phyloP scores from a whole-genome alignment of 306 rosid genomes.

The Castanopsis chinensis region DNA sequence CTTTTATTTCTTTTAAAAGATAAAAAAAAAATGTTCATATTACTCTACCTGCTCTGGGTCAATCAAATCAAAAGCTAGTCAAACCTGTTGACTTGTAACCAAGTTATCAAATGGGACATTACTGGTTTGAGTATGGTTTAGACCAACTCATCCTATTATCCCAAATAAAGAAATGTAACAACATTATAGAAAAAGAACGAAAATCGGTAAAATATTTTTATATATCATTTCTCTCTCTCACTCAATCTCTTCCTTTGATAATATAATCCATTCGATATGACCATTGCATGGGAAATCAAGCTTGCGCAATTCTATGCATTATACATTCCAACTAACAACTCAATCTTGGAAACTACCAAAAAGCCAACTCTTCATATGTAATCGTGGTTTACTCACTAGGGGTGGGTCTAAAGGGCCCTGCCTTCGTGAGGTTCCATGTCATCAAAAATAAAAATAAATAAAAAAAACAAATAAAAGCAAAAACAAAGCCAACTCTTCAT shows the following conservation, averaged over 20 bases:
- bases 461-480: no score
- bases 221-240: no score
- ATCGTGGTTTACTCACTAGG: no score
- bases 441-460: no score
- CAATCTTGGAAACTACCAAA: neutral
- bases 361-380: neutral
- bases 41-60: neutral
- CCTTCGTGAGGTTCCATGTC: no score
- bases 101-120: neutral
- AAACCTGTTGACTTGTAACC: neutral
- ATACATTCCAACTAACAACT: neutral
- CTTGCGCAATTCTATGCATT: neutral
- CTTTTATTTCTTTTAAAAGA: neutral
- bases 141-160: neutral
- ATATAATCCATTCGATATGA: no score
- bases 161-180: neutral
- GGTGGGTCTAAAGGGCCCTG: no score
- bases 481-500: neutral
- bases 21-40: neutral
- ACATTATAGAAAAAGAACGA: no score
- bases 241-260: no score
- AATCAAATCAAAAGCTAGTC: no score
- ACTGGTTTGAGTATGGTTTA: neutral
- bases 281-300: neutral
- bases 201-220: no score